Evolutionary conservation across 169 alveolate genomes (phyloP), one percentile per base, ranked within the genome.

Genomic region (Plasmodium reichenowi): DNA sequence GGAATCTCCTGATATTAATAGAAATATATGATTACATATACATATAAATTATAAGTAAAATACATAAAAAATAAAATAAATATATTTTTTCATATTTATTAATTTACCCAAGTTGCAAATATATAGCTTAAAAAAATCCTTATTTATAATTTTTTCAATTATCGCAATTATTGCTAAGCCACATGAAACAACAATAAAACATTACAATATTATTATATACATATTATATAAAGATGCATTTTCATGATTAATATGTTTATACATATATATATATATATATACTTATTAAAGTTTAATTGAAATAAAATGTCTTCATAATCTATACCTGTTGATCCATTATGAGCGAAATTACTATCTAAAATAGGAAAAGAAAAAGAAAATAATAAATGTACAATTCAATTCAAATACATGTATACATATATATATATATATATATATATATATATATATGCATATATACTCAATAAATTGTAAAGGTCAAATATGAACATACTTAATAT

Each of bases 261-360:
- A 38, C 9, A 38, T 38, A 32, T 32, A 32, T 0, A 32, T 32
- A 32, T 32, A 32, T 32, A 32, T 32, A 32, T 32, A 38, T 38
- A 38, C 47, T 38, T 38, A 38, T 38, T 38, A 38, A 5, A 5
- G 47, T 38, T 6, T 43, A 24, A 29, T 48, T 45, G 1, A 71
- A 17, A 48, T 47, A n/a, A 73, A 48, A 20, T 6, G 32, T 10
- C 52, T n/a, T 29, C 17, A 58, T 52, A 4, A 10, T 29, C 8
- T 70, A 24, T 78, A 78, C 89, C 89, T 64, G 89, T 78, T 12
- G 89, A 78, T 12, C 89, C 89, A 64, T 76, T 78, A 59, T 78
- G 50, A 38, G 89, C 75, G 67, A 78, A 78, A 20, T 29, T 78
- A 60, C 89, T 78, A 20, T 66, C 89, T 78, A 74, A 43, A 45